A percentile compares a stretch with the other conserved stretches of the same genome.
These are phyloP conservation scores for Ceratocystis harringtonii DNA, from an alignment of 2,329 filamentous ascomycete genomes.

Conservation along the genomic window DNA sequence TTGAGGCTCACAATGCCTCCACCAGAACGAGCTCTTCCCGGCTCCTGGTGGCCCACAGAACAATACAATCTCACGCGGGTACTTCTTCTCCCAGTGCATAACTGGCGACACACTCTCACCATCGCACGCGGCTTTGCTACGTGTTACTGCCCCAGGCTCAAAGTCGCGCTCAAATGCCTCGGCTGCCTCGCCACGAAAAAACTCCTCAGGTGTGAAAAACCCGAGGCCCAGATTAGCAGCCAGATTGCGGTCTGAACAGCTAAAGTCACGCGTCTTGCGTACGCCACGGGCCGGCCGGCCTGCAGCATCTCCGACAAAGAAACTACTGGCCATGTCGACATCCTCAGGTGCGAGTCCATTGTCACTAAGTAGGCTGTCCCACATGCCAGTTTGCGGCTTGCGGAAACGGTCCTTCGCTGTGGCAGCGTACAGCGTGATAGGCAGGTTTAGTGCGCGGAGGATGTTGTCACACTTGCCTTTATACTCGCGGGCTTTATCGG, in stretches of 20 bases:
- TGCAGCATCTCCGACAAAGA: constrained; percentile 84
- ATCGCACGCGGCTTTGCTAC: constrained; percentile 19
- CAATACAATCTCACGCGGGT: constrained; percentile 59
- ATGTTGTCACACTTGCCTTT: constrained; percentile 64
- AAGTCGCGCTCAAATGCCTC: constrained; percentile 56
- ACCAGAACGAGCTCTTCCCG: constrained; percentile 86
- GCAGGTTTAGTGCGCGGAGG: constrained; percentile 56
- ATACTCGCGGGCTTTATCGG: constrained; percentile 57
- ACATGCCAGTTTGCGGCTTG: constrained; percentile 84
- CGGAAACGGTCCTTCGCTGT: constrained; percentile 68
- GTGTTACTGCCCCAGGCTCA: constrained; percentile 45
- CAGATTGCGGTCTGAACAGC: constrained; percentile 60
- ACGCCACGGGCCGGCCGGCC: constrained; percentile 35
- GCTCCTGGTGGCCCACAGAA: constrained; percentile 81
- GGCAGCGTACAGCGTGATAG: constrained; percentile 70
- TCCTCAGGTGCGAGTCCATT: constrained; percentile 40
- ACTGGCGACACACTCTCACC: constrained; percentile 22
- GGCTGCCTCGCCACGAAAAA: constrained; percentile 56
- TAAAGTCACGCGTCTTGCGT: constrained; percentile 40
- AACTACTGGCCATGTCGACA: constrained; percentile 54
- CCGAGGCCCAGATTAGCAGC: constrained; percentile 68
- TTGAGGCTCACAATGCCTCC: constrained; percentile 58
- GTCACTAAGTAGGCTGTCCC: constrained; percentile 48
- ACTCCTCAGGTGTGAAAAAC: constrained; percentile 84
- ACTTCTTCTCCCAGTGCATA: constrained; percentile 39